Evolutionary conservation across 2,329 filamentous ascomycete genomes (phyloP).

Genomic region (Talaromyces sp.): DNA sequence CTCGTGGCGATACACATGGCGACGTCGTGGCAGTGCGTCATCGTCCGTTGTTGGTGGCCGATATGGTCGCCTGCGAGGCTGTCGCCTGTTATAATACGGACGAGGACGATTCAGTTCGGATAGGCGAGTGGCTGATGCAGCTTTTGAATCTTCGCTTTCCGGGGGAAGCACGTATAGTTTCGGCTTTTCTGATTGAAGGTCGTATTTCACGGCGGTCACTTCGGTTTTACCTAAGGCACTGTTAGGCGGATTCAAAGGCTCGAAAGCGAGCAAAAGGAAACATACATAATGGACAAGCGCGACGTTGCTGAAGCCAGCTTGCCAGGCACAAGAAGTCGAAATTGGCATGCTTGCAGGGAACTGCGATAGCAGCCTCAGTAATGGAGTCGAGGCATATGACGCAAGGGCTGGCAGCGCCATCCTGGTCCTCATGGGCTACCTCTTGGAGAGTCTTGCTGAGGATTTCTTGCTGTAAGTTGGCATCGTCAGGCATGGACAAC

Average conservation of each 20-base stretch:
- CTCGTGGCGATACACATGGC: slow-evolving; percentile 66
- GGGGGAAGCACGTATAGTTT: slow-evolving; percentile 56
- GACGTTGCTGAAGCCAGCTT: slow-evolving; percentile 71
- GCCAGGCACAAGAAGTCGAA: slow-evolving; percentile 84
- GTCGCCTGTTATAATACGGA: slow-evolving; percentile 2
- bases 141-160: slow-evolving; percentile 14
- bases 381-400: slow-evolving; percentile 82
- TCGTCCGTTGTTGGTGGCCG: slow-evolving; percentile 15
- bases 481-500: slow-evolving; percentile 34
- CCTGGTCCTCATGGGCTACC: slow-evolving; percentile 32
- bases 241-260: background rate
- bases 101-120: background rate
- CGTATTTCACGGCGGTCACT: slow-evolving; percentile 61
- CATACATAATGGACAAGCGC: slow-evolving; percentile 75
- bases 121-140: background rate
- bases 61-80: slow-evolving; percentile 15
- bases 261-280: background rate
- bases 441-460: slow-evolving; percentile 43
- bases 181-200: slow-evolving; percentile 52
- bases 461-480: slow-evolving; percentile 39
- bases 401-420: slow-evolving; percentile 53
- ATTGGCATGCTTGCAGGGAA: slow-evolving; percentile 72
- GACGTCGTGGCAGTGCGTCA: slow-evolving; percentile 57
- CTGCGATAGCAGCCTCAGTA: slow-evolving; percentile 65
- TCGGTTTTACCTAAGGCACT: slow-evolving; percentile 44